phyloP scores from a whole-genome alignment of 1,284 basidiomycete genomes.

The Taiwanofungus camphoratus region DNA sequence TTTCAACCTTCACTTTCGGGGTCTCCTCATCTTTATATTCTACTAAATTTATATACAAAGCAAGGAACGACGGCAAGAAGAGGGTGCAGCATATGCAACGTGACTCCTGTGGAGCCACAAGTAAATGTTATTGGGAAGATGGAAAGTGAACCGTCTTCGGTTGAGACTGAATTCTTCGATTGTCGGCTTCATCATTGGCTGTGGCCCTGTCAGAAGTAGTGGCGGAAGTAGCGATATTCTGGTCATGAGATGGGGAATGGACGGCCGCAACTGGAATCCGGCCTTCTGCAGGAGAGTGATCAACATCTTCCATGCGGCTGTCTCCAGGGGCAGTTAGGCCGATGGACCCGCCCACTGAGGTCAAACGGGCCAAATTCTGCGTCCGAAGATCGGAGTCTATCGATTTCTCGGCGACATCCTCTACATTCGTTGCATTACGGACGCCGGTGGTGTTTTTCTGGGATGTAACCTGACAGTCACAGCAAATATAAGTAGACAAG shows the following conservation, averaged over 20 bases:
- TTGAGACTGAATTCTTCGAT: not conserved
- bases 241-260: not conserved
- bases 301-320: too few species aligned
- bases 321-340: too few species aligned
- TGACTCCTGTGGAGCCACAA: constrained; percentile 18
- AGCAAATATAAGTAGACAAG: not conserved
- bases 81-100: constrained; percentile 4
- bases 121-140: constrained; percentile 33
- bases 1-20: too few species aligned
- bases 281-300: too few species aligned
- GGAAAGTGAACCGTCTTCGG: constrained; percentile 25
- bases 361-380: too few species aligned
- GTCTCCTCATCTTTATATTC: too few species aligned
- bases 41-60: too few species aligned
- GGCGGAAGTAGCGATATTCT: not conserved
- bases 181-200: not conserved
- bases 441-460: not conserved
- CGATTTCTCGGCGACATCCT: not conserved
- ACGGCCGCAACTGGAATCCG: too few species aligned
- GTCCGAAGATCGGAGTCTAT: not conserved
- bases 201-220: not conserved
- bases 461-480: not conserved
- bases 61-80: too few species aligned
- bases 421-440: not conserved
- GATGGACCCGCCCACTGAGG: too few species aligned